Percentiles rank a stretch among this genome's conserved stretches.
phyloP scores from a whole-genome alignment of 164 flowering plant genomes.

The Piper longum region DNA sequence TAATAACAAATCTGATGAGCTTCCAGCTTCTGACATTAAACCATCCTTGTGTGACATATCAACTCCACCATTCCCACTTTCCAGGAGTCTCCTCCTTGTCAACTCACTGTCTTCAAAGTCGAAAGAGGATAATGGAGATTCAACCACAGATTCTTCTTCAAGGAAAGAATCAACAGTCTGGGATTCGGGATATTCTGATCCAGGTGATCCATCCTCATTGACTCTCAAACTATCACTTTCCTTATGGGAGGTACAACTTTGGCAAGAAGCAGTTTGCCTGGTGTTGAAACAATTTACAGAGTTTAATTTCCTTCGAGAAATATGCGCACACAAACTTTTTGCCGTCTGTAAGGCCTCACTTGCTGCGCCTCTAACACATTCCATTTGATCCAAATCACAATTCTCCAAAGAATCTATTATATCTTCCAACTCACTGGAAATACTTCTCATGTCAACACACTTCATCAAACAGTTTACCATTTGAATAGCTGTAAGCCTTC shows the following conservation, averaged over 20 bases:
- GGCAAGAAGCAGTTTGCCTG: conserved; percentile 1
- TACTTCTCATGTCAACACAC: too few species aligned
- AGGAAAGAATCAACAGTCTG: conserved; percentile 53
- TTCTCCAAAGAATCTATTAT: too few species aligned
- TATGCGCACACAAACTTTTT: conserved; percentile 14
- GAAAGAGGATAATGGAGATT: conserved; percentile 49
- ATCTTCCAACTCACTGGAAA: too few species aligned
- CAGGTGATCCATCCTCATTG: conserved; percentile 21
- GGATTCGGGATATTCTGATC: conserved; percentile 64
- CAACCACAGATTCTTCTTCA: conserved; percentile 29
- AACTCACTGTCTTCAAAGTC: conserved; percentile 24
- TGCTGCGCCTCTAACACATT: conserved; percentile 83
- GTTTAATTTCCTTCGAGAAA: conserved; percentile 21
- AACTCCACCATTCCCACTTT: conserved; percentile 55
- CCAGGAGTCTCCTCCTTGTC: conserved; percentile 65
- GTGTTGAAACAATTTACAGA: conserved; percentile 47
- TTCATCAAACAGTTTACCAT: too few species aligned
- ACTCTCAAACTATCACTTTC: conserved; percentile 6
- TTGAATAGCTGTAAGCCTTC: too few species aligned
- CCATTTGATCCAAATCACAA: conserved; percentile 45
- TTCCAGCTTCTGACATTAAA: conserved; percentile 22
- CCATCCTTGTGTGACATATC: conserved; percentile 66
- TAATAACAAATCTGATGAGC: not conserved
- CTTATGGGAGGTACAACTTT: conserved; percentile 7
- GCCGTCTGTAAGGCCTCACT: conserved; percentile 81